phyloP scores from a whole-genome alignment of 257 asterid genomes.

The Parsonsia alboflavescens region DNA sequence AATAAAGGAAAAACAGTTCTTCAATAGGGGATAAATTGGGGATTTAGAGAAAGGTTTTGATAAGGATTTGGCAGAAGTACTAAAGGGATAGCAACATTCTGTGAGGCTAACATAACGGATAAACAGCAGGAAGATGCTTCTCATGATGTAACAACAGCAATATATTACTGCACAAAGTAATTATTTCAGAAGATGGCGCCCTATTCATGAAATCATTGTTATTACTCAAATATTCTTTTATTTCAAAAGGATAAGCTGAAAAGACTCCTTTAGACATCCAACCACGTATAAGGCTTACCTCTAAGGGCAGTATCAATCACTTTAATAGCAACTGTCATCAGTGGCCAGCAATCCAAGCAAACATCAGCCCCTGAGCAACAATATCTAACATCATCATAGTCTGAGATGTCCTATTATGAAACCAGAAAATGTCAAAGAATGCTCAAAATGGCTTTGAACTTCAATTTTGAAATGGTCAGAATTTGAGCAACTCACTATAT shows the following conservation, averaged over 20 bases:
- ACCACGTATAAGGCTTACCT: conserved; percentile 37
- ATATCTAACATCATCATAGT: conserved; percentile 91
- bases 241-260: not conserved
- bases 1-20: not conserved
- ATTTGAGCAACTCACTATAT: conserved; percentile 57
- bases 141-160: not conserved
- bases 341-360: conserved; percentile 88
- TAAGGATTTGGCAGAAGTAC: no score
- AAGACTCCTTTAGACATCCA: not conserved
- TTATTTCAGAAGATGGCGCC: not conserved
- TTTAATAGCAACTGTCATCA: conserved; percentile 89
- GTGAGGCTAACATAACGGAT: not conserved
- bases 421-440: conserved; percentile 15
- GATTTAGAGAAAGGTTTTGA: no score
- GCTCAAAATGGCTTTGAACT: not conserved
- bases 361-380: conserved; percentile 97
- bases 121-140: not conserved
- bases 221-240: not conserved
- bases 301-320: conserved; percentile 85
- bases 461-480: not conserved
- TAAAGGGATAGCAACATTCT: not conserved
- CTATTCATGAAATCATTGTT: no score
- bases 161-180: not conserved
- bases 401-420: conserved; percentile 71
- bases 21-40: not conserved